Conservation (phyloP, 495 filamentous ascomycete species). For the Acidomyces sp. region DNA sequence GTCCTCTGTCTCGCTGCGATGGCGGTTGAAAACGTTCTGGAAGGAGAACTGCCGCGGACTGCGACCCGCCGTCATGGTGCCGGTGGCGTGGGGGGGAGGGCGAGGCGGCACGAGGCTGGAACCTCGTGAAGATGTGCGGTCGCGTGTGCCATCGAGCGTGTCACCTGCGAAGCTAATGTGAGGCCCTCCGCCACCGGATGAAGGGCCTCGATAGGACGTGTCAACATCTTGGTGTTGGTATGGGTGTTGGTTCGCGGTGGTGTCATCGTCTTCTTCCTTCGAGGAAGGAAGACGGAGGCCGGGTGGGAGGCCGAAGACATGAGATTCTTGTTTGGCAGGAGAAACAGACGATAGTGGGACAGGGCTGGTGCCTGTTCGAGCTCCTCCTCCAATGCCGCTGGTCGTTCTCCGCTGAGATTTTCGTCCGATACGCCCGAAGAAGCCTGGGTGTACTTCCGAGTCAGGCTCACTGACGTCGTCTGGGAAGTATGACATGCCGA, state of each 20-base stretch:
- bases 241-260: no score
- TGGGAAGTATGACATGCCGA: constrained; percentile 82
- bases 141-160: constrained; percentile 18
- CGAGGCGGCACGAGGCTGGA: constrained; percentile 24
- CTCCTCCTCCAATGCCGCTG: neutral
- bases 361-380: constrained; percentile 12
- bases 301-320: constrained; percentile 22
- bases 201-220: constrained; percentile 37
- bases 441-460: constrained; percentile 29
- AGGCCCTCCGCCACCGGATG: constrained; percentile 20
- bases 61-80: constrained; percentile 28
- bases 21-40: constrained; percentile 56
- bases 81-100: constrained; percentile 32
- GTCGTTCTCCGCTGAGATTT: neutral
- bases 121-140: constrained; percentile 20
- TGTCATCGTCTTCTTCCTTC: neutral
- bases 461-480: constrained; percentile 41
- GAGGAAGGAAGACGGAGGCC: constrained; percentile 3
- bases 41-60: constrained; percentile 76
- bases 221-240: constrained; percentile 28
- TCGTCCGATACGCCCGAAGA: constrained; percentile 26
- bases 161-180: constrained; percentile 36
- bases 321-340: constrained; percentile 4
- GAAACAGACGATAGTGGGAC: constrained; percentile 11
- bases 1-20: constrained; percentile 10